phyloP scores from a whole-genome alignment of 208 protist genomes.

The Strigomonas oncopelti region DNA sequence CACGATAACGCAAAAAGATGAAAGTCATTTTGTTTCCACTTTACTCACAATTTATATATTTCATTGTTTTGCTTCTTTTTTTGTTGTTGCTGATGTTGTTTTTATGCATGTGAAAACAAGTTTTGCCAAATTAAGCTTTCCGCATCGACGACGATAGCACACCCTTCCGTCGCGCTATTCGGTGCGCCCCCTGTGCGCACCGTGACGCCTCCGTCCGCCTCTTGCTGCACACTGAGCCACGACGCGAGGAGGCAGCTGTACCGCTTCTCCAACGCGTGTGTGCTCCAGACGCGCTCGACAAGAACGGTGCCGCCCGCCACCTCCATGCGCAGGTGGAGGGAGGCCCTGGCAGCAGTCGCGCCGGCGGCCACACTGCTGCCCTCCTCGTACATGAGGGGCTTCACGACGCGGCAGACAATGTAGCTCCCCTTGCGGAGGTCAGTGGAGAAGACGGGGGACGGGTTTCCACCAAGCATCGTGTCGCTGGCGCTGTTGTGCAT shows the following conservation, averaged over 20 bases:
- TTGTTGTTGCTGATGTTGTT: conserved; percentile 1
- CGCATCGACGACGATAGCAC: conserved; percentile 30
- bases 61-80: conserved; percentile 13
- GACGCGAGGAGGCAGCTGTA: conserved; percentile 18
- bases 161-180: background rate
- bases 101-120: conserved; percentile 2
- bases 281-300: conserved; percentile 39
- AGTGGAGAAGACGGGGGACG: background rate
- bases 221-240: conserved; percentile 3
- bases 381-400: background rate
- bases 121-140: conserved; percentile 41
- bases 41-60: too few relatives aligned
- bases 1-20: too few relatives aligned
- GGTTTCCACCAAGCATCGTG: background rate
- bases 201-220: background rate
- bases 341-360: background rate
- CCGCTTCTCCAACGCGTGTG: conserved; percentile 16
- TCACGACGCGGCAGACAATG: background rate
- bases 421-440: background rate
- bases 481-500: background rate
- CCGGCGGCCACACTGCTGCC: background rate
- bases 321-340: conserved; percentile 30
- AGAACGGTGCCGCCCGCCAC: conserved; percentile 38
- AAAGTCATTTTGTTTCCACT: background rate
- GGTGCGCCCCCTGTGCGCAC: background rate